These are phyloP conservation scores for Calocera cornea DNA, from an alignment of 768 basidiomycete species.

Conservation along the genomic window DNA sequence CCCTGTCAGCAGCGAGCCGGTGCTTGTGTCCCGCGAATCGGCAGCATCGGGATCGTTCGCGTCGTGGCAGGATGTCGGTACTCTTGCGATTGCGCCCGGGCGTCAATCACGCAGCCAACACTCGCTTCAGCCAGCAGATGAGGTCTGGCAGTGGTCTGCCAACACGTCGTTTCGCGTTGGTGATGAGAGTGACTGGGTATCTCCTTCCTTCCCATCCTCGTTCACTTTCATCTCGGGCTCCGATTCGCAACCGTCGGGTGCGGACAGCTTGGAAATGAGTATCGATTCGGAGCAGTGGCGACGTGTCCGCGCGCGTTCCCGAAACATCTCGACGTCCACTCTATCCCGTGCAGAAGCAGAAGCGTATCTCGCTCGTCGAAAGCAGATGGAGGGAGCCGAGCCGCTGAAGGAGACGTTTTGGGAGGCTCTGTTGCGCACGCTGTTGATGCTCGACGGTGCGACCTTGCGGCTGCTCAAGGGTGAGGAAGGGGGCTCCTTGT, in stretches of 20 bases:
- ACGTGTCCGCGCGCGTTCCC: conserved; percentile 1
- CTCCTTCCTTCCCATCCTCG: background rate
- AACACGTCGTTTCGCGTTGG: background rate
- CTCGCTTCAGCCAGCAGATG: background rate
- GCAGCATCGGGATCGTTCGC: background rate
- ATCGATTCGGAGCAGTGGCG: conserved; percentile 3
- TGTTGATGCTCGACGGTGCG: conserved; percentile 1
- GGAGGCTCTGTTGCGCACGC: background rate
- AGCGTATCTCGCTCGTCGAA: background rate
- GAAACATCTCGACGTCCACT: background rate
- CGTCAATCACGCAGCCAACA: background rate
- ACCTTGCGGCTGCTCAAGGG: background rate
- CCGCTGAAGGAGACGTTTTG: conserved; percentile 1
- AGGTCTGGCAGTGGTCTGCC: background rate
- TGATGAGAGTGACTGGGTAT: background rate
- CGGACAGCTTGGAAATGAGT: background rate
- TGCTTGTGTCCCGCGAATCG: background rate
- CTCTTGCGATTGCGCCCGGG: background rate
- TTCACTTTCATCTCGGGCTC: background rate
- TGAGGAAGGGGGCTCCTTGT: background rate
- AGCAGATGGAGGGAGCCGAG: background rate
- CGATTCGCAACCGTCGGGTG: conserved; percentile 1
- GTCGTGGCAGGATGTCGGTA: background rate
- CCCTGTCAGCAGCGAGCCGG: background rate
- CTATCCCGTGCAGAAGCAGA: background rate